A percentile compares a stretch with the other conserved stretches of the same genome.
Conservation (phyloP, 2,329 filamentous ascomycete genomes). For the Fusarium torreyae region DNA sequence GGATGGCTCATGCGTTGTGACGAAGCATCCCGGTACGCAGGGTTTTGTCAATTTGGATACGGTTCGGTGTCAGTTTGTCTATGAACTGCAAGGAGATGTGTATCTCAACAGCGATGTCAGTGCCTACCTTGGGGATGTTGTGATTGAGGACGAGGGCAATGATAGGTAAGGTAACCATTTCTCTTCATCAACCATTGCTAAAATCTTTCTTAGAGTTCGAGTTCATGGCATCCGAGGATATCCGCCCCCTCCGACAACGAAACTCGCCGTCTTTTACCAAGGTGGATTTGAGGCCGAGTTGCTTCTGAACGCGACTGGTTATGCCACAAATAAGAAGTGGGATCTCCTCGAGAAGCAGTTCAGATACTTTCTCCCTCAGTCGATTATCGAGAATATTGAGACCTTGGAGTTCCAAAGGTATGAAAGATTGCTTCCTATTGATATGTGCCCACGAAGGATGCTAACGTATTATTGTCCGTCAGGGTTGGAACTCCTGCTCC, state of each 20-base stretch:
- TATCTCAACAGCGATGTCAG: conserved; percentile 5
- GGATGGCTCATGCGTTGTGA: conserved; percentile 1
- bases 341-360: background rate
- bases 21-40: background rate
- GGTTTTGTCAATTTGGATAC: conserved; percentile 1
- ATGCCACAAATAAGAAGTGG: background rate
- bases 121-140: background rate
- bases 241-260: background rate
- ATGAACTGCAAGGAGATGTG: background rate
- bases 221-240: background rate
- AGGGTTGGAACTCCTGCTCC: background rate
- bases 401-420: background rate
- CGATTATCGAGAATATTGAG: background rate
- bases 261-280: conserved; percentile 1
- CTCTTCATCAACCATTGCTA: background rate
- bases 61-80: background rate
- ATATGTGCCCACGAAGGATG: too few relatives aligned
- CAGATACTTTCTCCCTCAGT: background rate
- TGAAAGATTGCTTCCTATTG: too few relatives aligned
- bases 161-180: background rate
- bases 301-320: background rate
- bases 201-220: background rate
- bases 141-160: background rate
- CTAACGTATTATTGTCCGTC: too few relatives aligned
- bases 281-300: background rate